Evolutionary conservation across 192 early-diverging fungal genomes (phyloP).

Genomic region (Coemansia sp.): DNA sequence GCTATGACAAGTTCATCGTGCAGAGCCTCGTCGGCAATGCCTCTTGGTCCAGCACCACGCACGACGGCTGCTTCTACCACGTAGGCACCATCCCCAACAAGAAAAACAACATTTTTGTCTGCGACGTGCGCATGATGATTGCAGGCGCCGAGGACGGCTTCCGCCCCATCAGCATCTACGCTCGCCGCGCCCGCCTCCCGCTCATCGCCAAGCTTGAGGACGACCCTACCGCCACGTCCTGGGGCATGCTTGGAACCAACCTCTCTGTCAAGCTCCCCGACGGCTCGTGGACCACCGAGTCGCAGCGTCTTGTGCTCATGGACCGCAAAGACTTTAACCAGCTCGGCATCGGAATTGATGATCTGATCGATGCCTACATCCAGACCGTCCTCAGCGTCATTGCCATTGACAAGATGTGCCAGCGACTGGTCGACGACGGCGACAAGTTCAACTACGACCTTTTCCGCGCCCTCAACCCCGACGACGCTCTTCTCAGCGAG

Average conservation of each 20-base stretch:
- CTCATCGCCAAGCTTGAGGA: slow-evolving; percentile 58
- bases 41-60: slow-evolving; percentile 71
- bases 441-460: slow-evolving; percentile 56
- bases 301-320: slow-evolving; percentile 79
- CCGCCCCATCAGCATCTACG: slow-evolving; percentile 79
- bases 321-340: slow-evolving; percentile 90
- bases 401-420: slow-evolving; percentile 79
- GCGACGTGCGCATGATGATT: slow-evolving; percentile 85
- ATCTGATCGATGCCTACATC: slow-evolving; percentile 85
- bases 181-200: slow-evolving; percentile 70
- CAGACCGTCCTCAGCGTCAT: slow-evolving; percentile 82
- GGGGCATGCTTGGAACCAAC: slow-evolving; percentile 92
- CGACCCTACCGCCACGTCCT: slow-evolving; percentile 57
- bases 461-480: slow-evolving; percentile 61
- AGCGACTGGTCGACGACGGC: slow-evolving; percentile 52
- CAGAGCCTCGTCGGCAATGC: slow-evolving; percentile 86
- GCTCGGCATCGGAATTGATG: slow-evolving; percentile 79
- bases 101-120: slow-evolving; percentile 82
- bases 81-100: slow-evolving; percentile 90
- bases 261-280: slow-evolving; percentile 72
- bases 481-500: slow-evolving; percentile 58
- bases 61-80: slow-evolving; percentile 80
- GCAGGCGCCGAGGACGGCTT: slow-evolving; percentile 73
- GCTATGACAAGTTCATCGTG: slow-evolving; percentile 91
- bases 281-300: slow-evolving; percentile 79